phyloP scores from a whole-genome alignment of 2,329 filamentous ascomycete genomes.

The Pseudocercospora fuligena region DNA sequence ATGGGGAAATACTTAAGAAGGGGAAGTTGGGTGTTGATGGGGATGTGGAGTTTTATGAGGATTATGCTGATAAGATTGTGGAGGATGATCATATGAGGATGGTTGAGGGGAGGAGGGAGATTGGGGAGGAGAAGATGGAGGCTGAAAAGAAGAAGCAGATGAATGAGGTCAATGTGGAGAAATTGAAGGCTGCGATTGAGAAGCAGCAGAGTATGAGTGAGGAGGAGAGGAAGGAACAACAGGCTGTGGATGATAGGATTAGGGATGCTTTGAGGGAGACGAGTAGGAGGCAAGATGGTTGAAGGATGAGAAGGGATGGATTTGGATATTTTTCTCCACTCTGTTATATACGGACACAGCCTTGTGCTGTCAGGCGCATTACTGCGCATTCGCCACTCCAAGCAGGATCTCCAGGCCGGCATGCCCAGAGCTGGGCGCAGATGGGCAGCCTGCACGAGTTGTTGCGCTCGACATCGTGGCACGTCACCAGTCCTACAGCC shows the following conservation, averaged over 20 bases:
- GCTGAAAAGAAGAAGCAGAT: not conserved
- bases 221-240: not conserved
- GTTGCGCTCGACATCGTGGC: not conserved
- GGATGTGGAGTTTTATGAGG: constrained; percentile 92
- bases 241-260: constrained; percentile 8
- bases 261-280: constrained; percentile 3
- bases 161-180: constrained; percentile 2
- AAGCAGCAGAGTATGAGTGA: not conserved
- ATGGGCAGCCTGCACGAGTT: not conserved
- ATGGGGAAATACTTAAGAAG: constrained; percentile 74
- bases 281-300: constrained; percentile 8
- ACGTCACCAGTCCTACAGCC: not conserved
- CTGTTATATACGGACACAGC: not conserved
- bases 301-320: not conserved
- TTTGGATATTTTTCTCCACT: not conserved
- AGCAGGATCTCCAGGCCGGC: not conserved
- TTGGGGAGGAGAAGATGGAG: constrained; percentile 1
- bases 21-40: constrained; percentile 75
- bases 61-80: constrained; percentile 49
- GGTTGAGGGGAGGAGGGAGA: not conserved
- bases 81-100: constrained; percentile 6
- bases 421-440: not conserved
- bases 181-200: constrained; percentile 4
- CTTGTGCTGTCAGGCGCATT: not conserved
- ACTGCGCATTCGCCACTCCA: not conserved